Conservation (phyloP, 768 basidiomycete species). For the Kondoa malvinella region DNA sequence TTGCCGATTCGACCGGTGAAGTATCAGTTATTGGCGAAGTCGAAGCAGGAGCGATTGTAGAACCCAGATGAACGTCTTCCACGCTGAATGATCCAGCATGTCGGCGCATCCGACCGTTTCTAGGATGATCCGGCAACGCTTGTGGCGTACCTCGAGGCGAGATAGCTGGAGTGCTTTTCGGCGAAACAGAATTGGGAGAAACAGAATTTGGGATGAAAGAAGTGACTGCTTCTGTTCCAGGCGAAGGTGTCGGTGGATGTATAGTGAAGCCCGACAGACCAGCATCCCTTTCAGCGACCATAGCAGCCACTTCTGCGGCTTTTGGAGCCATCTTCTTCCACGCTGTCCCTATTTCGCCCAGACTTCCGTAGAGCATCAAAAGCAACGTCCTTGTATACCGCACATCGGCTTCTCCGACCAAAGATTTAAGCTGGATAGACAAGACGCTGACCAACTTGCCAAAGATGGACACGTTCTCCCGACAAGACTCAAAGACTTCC, state of each 20-base stretch:
- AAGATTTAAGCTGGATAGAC: slow-evolving; percentile 58
- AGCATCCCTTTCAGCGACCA: slow-evolving; percentile 34
- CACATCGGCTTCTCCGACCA: slow-evolving; percentile 57
- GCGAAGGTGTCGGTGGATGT: slow-evolving; percentile 24
- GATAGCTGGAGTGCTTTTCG: background rate
- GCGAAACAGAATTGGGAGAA: background rate
- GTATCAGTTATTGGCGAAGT: background rate
- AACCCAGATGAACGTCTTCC: slow-evolving; percentile 26
- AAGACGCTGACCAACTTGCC: slow-evolving; percentile 75
- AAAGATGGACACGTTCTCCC: slow-evolving; percentile 66
- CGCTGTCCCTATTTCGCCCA: slow-evolving; percentile 66
- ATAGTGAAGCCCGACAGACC: slow-evolving; percentile 16
- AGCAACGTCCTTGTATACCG: slow-evolving; percentile 73
- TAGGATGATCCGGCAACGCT: background rate
- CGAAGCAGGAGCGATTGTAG: slow-evolving; percentile 19
- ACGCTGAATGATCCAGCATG: slow-evolving; percentile 28
- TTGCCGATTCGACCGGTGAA: background rate
- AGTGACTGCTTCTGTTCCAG: slow-evolving; percentile 8
- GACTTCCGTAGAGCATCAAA: slow-evolving; percentile 71
- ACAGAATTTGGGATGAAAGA: background rate
- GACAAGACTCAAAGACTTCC: slow-evolving; percentile 61
- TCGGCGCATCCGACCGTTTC: slow-evolving; percentile 8
- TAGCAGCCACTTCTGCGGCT: slow-evolving; percentile 48
- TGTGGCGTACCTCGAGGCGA: background rate
- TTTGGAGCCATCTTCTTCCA: slow-evolving; percentile 66